Conservation (phyloP, 108 stramenopile genomes). For the Pseudonitzschia pungens region DNA sequence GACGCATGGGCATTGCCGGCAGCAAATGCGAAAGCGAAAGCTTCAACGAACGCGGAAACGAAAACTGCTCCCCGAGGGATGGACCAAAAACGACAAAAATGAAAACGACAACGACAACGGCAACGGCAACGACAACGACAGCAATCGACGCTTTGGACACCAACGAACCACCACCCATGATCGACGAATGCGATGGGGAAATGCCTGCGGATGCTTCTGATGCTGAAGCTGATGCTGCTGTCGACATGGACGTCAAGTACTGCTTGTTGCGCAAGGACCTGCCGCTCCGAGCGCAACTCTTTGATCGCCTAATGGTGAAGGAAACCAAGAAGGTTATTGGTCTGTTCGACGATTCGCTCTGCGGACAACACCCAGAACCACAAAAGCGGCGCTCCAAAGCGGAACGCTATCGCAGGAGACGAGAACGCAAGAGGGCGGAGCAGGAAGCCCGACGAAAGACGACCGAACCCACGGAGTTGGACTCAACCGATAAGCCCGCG, state of each 20-base stretch:
- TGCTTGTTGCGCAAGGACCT: slow-evolving; percentile 67
- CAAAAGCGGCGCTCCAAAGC: neutral
- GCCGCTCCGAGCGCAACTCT: slow-evolving; percentile 57
- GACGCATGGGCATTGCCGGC: neutral
- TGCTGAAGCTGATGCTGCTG: neutral
- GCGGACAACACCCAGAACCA: neutral
- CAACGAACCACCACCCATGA: no score
- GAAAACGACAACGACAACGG: neutral
- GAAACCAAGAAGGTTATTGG: slow-evolving; percentile 70
- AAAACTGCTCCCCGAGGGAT: neutral
- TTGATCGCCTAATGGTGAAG: slow-evolving; percentile 58
- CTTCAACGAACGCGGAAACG: no score
- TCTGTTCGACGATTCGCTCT: slow-evolving; percentile 46
- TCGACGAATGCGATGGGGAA: no score
- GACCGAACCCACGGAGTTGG: neutral
- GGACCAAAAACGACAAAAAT: neutral
- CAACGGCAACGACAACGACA: neutral
- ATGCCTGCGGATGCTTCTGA: no score
- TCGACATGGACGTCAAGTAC: slow-evolving; percentile 71
- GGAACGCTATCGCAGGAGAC: slow-evolving; percentile 13
- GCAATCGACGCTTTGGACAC: no score
- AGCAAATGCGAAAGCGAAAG: neutral
- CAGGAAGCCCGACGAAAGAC: slow-evolving; percentile 6
- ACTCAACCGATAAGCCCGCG: slow-evolving; percentile 1
- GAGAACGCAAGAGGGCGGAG: slow-evolving; percentile 33